Percentiles rank a stretch among this genome's conserved stretches.
Evolutionary conservation across 768 basidiomycete species (phyloP).

Genomic region (Auricularia heimuer): DNA sequence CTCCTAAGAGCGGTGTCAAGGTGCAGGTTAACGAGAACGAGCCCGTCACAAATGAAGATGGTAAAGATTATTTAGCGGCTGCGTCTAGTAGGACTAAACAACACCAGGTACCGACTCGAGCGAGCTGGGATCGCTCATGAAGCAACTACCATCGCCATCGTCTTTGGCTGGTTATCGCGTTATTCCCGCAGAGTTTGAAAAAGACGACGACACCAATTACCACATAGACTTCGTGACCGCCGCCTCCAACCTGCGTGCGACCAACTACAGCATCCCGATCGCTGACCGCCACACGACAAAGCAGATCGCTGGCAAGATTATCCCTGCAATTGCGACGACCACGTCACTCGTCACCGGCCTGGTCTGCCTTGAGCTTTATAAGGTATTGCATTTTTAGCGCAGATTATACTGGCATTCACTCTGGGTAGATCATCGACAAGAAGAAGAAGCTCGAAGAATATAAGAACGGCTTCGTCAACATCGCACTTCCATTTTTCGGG

Average conservation of each 20-base stretch:
- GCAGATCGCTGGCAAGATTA: slow-evolving; percentile 98
- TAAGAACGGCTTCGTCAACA: slow-evolving; percentile 98
- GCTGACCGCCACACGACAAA: slow-evolving; percentile 92
- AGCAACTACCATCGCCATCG: slow-evolving; percentile 77
- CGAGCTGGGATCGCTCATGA: slow-evolving; percentile 40
- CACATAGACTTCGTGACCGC: slow-evolving; percentile 99
- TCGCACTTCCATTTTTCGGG: slow-evolving; percentile 96
- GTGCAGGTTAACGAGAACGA: slow-evolving; percentile 92
- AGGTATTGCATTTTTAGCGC: slow-evolving; percentile 39
- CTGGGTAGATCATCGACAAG: slow-evolving; percentile 79
- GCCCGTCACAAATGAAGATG: slow-evolving; percentile 51
- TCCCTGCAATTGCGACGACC: slow-evolving; percentile 98
- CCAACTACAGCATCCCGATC: slow-evolving; percentile 82
- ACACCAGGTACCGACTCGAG: slow-evolving; percentile 39
- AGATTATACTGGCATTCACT: not conserved
- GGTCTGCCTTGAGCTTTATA: slow-evolving; percentile 94
- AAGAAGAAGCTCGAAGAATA: slow-evolving; percentile 90
- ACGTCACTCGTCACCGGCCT: slow-evolving; percentile 93
- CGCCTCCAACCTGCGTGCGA: slow-evolving; percentile 90
- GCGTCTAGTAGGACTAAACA: too few relatives aligned
- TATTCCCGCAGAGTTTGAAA: slow-evolving; percentile 94
- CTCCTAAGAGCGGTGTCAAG: slow-evolving; percentile 85
- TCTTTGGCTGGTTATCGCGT: slow-evolving; percentile 94
- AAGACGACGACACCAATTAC: slow-evolving; percentile 95
- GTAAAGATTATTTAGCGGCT: slow-evolving; percentile 15